Conservation (phyloP, 208 protist genomes). For the Acanthamoeba quina region DNA sequence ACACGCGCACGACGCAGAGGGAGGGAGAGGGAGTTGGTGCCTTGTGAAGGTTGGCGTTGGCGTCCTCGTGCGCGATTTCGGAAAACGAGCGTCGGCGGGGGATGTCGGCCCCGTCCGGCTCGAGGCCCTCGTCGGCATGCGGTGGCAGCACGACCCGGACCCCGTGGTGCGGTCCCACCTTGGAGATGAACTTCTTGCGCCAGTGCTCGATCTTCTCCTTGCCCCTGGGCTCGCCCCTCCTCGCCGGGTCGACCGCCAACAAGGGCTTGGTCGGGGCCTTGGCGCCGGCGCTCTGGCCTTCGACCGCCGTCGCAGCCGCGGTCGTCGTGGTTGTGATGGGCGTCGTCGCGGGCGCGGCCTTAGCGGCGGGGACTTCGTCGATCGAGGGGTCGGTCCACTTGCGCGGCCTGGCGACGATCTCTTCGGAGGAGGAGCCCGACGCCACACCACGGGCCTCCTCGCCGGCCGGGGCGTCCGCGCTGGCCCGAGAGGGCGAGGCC, state of each 20-base stretch:
- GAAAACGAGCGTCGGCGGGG: not conserved
- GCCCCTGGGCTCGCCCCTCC: not conserved
- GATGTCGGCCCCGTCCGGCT: not conserved
- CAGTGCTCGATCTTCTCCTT: constrained; percentile 45
- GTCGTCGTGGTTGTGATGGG: not conserved
- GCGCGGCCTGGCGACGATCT: not conserved
- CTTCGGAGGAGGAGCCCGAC: not conserved
- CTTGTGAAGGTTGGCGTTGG: not conserved
- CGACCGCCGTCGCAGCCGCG: not conserved
- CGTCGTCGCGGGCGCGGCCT: not conserved
- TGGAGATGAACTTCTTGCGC: constrained; percentile 46
- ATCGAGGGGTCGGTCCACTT: not conserved
- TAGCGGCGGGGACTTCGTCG: not conserved
- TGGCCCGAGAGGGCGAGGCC: no score
- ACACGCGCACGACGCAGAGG: no score
- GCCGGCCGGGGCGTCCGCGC: no score
- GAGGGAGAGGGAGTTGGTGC: not conserved
- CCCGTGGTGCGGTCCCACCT: not conserved
- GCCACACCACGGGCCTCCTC: no score
- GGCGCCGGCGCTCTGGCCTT: not conserved
- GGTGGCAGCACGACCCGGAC: constrained; percentile 2
- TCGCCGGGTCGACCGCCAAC: not conserved
- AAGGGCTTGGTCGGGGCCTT: not conserved
- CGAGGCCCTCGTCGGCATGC: not conserved
- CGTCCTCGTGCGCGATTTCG: not conserved